Evolutionary conservation across 768 basidiomycete genomes (phyloP).

Genomic region (Sarcomyxa edulis): DNA sequence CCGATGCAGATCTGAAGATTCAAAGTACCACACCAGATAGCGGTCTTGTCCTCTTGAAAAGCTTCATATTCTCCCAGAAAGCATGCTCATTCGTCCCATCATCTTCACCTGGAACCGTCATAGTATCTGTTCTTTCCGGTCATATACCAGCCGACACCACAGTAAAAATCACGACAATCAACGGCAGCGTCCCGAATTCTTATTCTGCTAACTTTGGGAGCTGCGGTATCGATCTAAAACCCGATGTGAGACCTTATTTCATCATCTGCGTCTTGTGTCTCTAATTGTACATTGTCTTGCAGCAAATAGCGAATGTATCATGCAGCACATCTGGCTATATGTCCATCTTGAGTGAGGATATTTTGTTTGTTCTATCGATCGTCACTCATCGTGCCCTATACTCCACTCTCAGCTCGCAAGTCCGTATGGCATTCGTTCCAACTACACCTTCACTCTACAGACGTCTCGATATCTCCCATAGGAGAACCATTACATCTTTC

Average conservation of each 20-base stretch:
- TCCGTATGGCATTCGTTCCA: conserved; percentile 39
- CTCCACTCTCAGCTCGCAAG: conserved; percentile 29
- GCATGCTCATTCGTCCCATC: conserved; percentile 24
- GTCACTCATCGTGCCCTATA: neutral
- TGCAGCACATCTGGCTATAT: conserved; percentile 44
- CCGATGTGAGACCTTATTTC: conserved; percentile 20
- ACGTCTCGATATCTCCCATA: conserved; percentile 14
- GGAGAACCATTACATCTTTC: conserved; percentile 22
- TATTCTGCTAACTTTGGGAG: conserved; percentile 21
- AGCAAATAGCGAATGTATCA: conserved; percentile 35
- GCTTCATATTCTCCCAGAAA: conserved; percentile 22
- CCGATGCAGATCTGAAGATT: conserved; percentile 21
- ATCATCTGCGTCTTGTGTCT: neutral
- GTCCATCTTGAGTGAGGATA: conserved; percentile 42
- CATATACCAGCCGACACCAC: too few relatives aligned
- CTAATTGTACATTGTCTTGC: conserved; percentile 6
- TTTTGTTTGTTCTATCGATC: neutral
- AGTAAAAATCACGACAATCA: conserved; percentile 16
- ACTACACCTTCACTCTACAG: conserved; percentile 19
- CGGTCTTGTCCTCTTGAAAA: conserved; percentile 11
- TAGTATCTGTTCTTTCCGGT: conserved; percentile 20
- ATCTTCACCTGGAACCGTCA: conserved; percentile 16
- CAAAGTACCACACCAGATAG: conserved; percentile 14
- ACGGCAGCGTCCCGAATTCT: too few relatives aligned
- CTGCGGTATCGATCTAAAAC: conserved; percentile 21